Base-by-base conservation (phyloP, 2,329 filamentous ascomycete genomes). In the Fusarium nisikadoi region DNA sequence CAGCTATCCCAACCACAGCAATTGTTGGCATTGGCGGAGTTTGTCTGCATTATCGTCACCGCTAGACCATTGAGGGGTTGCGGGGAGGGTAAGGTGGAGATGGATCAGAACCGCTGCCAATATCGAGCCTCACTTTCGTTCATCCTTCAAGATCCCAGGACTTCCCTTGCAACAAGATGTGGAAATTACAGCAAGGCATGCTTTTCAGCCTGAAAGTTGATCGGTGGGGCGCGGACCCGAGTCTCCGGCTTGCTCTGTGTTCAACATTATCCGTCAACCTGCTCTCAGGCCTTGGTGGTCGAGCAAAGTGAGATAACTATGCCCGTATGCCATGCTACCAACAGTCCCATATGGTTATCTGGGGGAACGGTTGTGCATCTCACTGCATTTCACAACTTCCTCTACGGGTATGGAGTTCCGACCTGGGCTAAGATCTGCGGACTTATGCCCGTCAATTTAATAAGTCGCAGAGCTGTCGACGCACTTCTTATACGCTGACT, bases 161-260 rank as follows among this genome's bases (percentile, higher is more conserved):
- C 71, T 58, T 65, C 56, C 74, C 72, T 71, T 72, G 72, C 62
- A 72, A 55, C 39, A 65, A 46, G 57, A 54, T 46, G 67, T 64
- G 70, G 58, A 57, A 64, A 68, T 56, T 50, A 49, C 52, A 33
- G 35, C 45, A 54, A 65, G 39, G 54, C 43, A 69, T 53, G 52
- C 55, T 43, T 68, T 71, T 71, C 66, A 72, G 57, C 66, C 62
- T 66, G 54, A 71, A 57, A 71, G 55, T 50, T 54, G 42, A 38
- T 31, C 31, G 38, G 67, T 73, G 70, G 63, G 61, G 63, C 62
- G 64, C 68, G 54, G 71, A 71, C 50, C 61, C 70, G 58, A 59
- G 68, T 49, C 57, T 50, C 70, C 70, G 62, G 47, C 42, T 52
- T 62, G 65, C 33, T 62, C 41, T 66, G 33, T 53, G 33, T 50